A percentile compares a stretch with the other conserved stretches of the same genome.
Conservation (phyloP, 352 stramenopile genomes). For the Thraustochytrium sp. region DNA sequence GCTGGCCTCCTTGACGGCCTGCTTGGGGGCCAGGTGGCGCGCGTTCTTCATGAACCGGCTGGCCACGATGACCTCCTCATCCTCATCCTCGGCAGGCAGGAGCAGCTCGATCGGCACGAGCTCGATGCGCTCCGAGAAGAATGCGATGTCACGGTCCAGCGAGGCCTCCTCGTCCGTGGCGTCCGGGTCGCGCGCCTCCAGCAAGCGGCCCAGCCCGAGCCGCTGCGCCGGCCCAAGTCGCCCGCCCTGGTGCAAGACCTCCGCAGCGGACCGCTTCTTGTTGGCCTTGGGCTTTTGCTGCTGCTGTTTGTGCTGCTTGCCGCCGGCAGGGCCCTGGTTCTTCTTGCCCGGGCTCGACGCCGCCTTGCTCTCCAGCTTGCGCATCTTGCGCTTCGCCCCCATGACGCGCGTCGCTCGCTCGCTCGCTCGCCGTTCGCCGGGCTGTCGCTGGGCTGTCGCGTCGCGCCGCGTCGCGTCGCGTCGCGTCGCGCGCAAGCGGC, state of each 20-base stretch:
- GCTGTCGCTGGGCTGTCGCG: not conserved
- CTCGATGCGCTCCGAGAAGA: conserved; percentile 29
- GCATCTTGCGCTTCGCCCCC: not conserved
- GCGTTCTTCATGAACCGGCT: not conserved
- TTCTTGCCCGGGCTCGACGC: no score
- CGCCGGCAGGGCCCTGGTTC: no score
- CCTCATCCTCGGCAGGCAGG: not conserved
- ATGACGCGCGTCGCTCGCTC: not conserved
- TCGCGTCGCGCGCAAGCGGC: no score
- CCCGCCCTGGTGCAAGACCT: no score
- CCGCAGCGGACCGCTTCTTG: no score
- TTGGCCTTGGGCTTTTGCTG: no score
- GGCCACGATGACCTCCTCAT: not conserved
- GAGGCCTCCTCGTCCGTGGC: not conserved
- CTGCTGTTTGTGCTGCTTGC: no score
- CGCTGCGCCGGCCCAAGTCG: not conserved
- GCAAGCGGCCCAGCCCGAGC: not conserved
- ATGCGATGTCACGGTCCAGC: not conserved
- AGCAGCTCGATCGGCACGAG: conserved; percentile 2
- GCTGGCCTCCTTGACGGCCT: conserved; percentile 11
- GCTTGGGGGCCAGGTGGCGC: not conserved
- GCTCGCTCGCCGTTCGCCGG: not conserved
- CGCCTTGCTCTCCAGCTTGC: no score
- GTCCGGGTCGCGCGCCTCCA: not conserved
- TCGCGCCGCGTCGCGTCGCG: no score